phyloP scores from a whole-genome alignment of 257 asterid genomes.

The Plantago major region DNA sequence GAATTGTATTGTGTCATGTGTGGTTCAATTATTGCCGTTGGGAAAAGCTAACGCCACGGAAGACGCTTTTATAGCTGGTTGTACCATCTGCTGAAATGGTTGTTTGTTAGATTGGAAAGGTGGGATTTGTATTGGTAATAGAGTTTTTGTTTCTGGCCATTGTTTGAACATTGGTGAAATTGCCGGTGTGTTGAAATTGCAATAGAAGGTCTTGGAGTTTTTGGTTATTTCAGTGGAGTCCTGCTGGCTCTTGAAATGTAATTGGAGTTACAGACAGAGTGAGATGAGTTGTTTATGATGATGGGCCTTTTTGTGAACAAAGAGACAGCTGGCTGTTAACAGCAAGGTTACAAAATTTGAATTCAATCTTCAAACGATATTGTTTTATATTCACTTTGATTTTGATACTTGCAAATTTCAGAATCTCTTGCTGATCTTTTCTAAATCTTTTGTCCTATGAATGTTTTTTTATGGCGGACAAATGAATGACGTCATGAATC shows the following conservation, averaged over 20 bases:
- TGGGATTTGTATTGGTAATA: slow-evolving; percentile 18
- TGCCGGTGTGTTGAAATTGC: background rate
- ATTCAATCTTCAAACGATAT: no score
- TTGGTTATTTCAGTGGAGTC: no score
- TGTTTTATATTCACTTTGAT: background rate
- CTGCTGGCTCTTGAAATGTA: background rate
- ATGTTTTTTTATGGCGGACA: no score
- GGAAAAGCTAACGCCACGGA: slow-evolving; percentile 33
- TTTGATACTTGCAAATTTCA: no score
- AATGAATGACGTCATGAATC: no score
- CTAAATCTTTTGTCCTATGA: no score
- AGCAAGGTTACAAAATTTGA: background rate
- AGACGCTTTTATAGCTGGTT: background rate
- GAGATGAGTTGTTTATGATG: background rate
- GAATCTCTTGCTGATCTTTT: no score
- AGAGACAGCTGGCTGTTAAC: slow-evolving; percentile 3
- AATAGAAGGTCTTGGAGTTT: no score
- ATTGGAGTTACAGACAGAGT: background rate
- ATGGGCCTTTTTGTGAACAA: background rate
- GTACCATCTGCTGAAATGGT: background rate
- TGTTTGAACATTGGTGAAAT: background rate
- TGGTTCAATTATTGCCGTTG: slow-evolving; percentile 33
- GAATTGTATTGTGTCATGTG: background rate
- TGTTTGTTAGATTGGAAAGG: slow-evolving; percentile 20
- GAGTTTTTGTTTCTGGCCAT: background rate